phyloP scores from a whole-genome alignment of 805 yeast genomes.

The Naumovozyma dairenensis region DNA sequence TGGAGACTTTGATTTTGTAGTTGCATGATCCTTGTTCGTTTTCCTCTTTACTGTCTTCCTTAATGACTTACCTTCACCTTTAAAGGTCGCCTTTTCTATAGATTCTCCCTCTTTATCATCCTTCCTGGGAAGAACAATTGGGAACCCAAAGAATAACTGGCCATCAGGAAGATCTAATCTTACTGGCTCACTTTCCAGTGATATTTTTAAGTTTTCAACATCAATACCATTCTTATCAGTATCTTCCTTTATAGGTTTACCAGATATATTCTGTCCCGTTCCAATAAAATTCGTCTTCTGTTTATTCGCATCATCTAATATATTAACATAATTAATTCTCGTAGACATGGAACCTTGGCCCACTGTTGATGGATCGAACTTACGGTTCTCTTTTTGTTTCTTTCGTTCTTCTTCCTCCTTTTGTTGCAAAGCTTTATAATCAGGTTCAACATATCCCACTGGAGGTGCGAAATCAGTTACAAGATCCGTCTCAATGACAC shows the following conservation, averaged over 20 bases:
- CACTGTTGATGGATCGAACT: conserved; percentile 23
- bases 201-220: conserved; percentile 35
- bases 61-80: conserved; percentile 68
- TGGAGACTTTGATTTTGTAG: conserved; percentile 50
- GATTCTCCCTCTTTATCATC: conserved; percentile 30
- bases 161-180: conserved; percentile 72
- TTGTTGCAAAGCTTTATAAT: conserved; percentile 34
- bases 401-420: conserved; percentile 21
- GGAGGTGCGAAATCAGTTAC: conserved; percentile 99
- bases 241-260: conserved; percentile 29
- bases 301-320: conserved; percentile 37
- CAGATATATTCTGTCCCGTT: conserved; percentile 62
- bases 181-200: conserved; percentile 55
- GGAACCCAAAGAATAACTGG: conserved; percentile 89
- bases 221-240: conserved; percentile 2
- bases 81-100: conserved; percentile 25
- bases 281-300: conserved; percentile 39
- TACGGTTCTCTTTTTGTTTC: conserved; percentile 28
- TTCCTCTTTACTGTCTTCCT: conserved; percentile 65
- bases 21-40: conserved; percentile 42
- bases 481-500: conserved; percentile 93
- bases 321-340: conserved; percentile 44
- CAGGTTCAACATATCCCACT: conserved; percentile 94
- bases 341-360: conserved; percentile 70
- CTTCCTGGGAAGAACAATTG: conserved; percentile 41